A percentile compares a stretch with the other conserved stretches of the same genome.
phyloP scores from a whole-genome alignment of 345 rosid species.

The Camelina sativa region DNA sequence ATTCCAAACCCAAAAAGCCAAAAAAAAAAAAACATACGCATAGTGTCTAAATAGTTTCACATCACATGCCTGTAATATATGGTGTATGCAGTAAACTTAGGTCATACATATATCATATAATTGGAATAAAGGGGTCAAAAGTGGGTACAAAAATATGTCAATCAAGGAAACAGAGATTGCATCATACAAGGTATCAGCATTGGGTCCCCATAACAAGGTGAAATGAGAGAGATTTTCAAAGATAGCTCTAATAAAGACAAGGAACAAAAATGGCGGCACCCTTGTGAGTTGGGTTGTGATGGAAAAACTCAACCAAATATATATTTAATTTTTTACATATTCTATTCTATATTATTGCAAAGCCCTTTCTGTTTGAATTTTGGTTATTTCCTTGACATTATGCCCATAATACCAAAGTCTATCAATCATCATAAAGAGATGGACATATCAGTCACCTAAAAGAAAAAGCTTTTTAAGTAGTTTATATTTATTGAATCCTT shows the following conservation, averaged over 20 bases:
- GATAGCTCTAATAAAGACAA: slow-evolving; percentile 34
- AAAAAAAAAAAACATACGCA: slow-evolving; percentile 13
- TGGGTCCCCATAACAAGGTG: slow-evolving; percentile 39
- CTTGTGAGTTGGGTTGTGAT: neutral
- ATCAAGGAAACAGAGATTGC: slow-evolving; percentile 42
- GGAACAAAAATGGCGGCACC: slow-evolving; percentile 88
- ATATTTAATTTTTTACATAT: neutral
- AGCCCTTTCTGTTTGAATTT: slow-evolving; percentile 22
- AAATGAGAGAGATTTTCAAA: slow-evolving; percentile 32
- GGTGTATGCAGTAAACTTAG: neutral
- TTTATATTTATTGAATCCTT: neutral
- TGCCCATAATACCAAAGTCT: slow-evolving; percentile 16
- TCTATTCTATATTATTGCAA: slow-evolving; percentile 21
- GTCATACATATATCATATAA: neutral
- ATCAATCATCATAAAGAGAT: slow-evolving; percentile 33
- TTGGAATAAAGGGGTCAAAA: slow-evolving; percentile 21
- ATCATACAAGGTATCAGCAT: slow-evolving; percentile 36
- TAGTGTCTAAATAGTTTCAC: slow-evolving; percentile 32
- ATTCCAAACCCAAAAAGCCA: slow-evolving; percentile 33
- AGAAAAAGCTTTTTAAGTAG: slow-evolving; percentile 17
- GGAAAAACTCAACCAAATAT: neutral
- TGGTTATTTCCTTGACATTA: neutral
- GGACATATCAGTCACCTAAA: slow-evolving; percentile 20
- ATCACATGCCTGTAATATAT: slow-evolving; percentile 16
- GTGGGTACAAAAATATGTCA: slow-evolving; percentile 41